A percentile compares a stretch with the other conserved stretches of the same genome.
phyloP scores from a whole-genome alignment of 2,329 filamentous ascomycete genomes.

The Rhynchosporium agropyri region DNA sequence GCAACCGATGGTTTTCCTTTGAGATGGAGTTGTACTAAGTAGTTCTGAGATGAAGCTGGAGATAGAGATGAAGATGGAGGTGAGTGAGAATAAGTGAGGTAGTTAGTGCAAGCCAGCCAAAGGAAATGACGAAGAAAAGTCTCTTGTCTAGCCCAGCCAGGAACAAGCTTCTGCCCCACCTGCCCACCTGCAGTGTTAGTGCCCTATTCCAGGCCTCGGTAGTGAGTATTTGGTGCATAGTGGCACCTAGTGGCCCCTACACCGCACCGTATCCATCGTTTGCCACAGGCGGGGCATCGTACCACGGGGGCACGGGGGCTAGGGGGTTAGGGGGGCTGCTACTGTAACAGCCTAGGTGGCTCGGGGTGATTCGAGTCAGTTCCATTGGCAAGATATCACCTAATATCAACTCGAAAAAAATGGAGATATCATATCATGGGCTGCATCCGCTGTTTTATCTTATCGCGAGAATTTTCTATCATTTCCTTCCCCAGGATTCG shows the following conservation, averaged over 20 bases:
- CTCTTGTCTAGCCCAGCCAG: not conserved
- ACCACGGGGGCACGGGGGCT: not conserved
- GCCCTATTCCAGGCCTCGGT: not conserved
- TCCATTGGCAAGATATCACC: not conserved
- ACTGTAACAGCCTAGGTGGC: not conserved
- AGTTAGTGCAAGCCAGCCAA: not conserved
- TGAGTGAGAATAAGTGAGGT: not conserved
- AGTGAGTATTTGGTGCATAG: not conserved
- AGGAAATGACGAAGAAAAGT: not conserved
- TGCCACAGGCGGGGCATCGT: constrained; percentile 10
- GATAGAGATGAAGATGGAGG: constrained; percentile 6
- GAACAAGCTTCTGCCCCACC: too few species aligned
- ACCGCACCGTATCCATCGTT: not conserved
- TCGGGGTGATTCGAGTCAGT: too few species aligned
- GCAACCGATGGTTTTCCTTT: too few species aligned
- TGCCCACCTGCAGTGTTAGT: not conserved
- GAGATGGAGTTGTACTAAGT: not conserved
- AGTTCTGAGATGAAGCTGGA: constrained; percentile 7
- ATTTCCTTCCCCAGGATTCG: not conserved
- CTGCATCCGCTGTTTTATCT: not conserved
- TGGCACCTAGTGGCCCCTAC: not conserved
- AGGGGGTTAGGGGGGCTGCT: not conserved
- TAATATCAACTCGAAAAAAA: constrained; percentile 7
- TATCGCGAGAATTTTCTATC: constrained; percentile 9
- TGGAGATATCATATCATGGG: not conserved